Conservation (phyloP, 2,329 filamentous ascomycete species). For the Diaporthe sp. region DNA sequence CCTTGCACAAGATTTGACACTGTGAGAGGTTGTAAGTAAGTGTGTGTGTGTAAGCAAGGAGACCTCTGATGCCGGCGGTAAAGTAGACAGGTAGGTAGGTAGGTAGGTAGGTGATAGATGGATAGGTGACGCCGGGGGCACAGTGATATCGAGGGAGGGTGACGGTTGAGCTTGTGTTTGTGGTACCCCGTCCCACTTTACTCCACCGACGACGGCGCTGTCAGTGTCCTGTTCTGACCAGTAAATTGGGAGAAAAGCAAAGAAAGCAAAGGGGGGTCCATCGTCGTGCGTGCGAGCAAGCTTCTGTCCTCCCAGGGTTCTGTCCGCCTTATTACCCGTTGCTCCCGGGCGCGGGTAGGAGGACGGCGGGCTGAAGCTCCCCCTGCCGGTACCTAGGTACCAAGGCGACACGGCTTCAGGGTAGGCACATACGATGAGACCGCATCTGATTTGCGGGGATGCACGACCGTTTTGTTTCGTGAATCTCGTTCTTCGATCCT, state of each 20-base stretch:
- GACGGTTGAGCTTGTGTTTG: background rate
- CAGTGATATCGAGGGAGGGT: background rate
- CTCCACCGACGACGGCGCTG: background rate
- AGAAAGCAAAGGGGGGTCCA: background rate
- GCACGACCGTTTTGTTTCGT: constrained; percentile 6
- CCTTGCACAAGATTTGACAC: background rate
- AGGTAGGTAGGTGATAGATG: background rate
- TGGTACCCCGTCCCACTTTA: background rate
- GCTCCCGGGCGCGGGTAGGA: background rate
- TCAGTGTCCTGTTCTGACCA: background rate
- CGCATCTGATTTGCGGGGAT: constrained; percentile 25
- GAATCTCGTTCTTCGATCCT: background rate
- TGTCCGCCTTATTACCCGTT: background rate
- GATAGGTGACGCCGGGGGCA: background rate
- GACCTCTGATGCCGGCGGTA: background rate
- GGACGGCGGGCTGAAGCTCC: background rate
- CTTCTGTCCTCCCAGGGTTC: no score
- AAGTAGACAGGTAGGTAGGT: background rate
- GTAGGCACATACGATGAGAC: constrained; percentile 30
- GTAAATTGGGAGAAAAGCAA: no score
- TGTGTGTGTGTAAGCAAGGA: background rate
- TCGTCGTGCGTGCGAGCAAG: background rate
- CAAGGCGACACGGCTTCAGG: constrained; percentile 9
- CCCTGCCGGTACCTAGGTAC: constrained; percentile 18
- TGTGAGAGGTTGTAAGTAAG: background rate